Evolutionary conservation across 805 yeast genomes (phyloP).

Genomic region (Pichia scutulata): DNA sequence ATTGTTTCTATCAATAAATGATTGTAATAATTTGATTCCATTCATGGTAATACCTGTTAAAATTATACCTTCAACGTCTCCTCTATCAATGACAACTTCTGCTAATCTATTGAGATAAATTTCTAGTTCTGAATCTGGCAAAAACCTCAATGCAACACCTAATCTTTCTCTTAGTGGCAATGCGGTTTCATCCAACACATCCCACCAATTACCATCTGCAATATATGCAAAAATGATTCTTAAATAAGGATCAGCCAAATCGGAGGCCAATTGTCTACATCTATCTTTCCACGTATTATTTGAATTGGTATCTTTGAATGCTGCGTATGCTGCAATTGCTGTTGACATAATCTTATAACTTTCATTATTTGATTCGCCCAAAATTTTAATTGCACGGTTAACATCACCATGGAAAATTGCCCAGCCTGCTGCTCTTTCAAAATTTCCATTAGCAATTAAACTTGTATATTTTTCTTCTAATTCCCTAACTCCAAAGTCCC

Average conservation of each 20-base stretch:
- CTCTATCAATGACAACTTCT: constrained; percentile 60
- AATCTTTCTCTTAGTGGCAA: constrained; percentile 81
- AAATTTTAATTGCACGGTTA: constrained; percentile 67
- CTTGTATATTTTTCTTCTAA: constrained; percentile 58
- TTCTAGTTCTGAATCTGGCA: constrained; percentile 71
- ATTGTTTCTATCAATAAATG: constrained; percentile 79
- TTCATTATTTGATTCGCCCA: constrained; percentile 66
- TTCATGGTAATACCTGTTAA: constrained; percentile 87
- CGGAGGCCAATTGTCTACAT: constrained; percentile 82
- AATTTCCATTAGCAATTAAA: constrained; percentile 50
- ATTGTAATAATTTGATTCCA: constrained; percentile 74
- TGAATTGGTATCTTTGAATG: constrained; percentile 47
- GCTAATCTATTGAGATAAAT: constrained; percentile 65
- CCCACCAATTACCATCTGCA: constrained; percentile 95
- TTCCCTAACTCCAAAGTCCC: constrained; percentile 75
- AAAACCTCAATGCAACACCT: constrained; percentile 83
- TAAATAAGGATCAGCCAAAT: constrained; percentile 79
- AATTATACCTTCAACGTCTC: constrained; percentile 86
- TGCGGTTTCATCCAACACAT: constrained; percentile 82
- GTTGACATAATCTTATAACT: constrained; percentile 75
- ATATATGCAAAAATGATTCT: constrained; percentile 90
- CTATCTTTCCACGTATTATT: constrained; percentile 90
- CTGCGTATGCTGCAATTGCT: constrained; percentile 85
- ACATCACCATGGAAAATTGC: constrained; percentile 93
- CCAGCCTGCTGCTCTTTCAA: constrained; percentile 95